Base-by-base conservation (phyloP, 306 rosid genomes). In the Trifolium pratense region DNA sequence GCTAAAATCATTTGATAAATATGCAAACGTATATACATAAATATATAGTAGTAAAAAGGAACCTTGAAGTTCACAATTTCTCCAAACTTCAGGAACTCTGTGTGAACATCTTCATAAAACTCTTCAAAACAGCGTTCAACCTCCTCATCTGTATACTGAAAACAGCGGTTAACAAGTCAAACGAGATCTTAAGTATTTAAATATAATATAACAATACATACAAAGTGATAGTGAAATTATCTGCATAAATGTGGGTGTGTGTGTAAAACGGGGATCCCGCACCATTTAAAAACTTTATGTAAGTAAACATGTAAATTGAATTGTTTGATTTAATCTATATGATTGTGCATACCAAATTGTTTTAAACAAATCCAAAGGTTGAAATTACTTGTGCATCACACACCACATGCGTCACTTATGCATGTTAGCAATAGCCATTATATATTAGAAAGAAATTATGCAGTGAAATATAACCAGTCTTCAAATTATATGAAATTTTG, bases 21-120 rank as follows among this genome's bases (percentile, higher is more conserved):
- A 51, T 21, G 63, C 20, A 77, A 72, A 62, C 52, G 16, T 45
- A 9, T n/a, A 18, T 7, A 48, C 8, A 29, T 10, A 48, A 18
- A 68, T 40, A 16, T 68, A 62, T 62, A 9, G 46, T 32, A 17
- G 46, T 73, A 45, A 75, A 78, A 65, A 68, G 65, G 58, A 81
- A 94, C 98, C 98, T 94, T 94, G 83, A 91, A 94, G 88, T 91
- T 94, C 63, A 89, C 82, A 81, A 94, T 91, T 88, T 94, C 96
- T 53, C 98, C 98, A 71, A 86, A 91, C 84, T 89, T 94, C 80
- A 85, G 84, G 81, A 94, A 91, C 83, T 94, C 97, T n/a, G 96
- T 94, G 83, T 94, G 98, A 82, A 94, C 98, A 83, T 94, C 98
- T 75, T 91, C 96, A 34, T 91, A 94, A 84, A 94, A 94, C 79